Conservation (phyloP, 164 flowering plant genomes). For the Macadamia integrifolia region DNA sequence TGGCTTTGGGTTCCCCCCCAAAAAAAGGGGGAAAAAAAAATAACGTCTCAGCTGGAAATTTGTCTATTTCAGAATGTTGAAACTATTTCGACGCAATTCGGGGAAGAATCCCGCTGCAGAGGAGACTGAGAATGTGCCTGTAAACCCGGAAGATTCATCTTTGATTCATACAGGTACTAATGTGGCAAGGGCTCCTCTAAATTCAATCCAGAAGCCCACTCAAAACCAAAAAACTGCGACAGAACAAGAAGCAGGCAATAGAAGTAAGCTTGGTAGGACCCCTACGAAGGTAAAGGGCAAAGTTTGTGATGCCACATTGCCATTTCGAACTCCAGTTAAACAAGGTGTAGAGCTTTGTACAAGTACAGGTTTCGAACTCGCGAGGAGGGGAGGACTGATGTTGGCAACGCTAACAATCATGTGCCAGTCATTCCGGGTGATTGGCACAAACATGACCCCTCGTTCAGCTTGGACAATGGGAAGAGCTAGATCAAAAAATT, state of each 20-base stretch:
- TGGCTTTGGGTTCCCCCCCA: too few species aligned
- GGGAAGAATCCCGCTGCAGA: constrained; percentile 39
- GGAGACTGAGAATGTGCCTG: constrained; percentile 72
- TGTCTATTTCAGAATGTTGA: constrained; percentile 56
- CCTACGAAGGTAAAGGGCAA: constrained; percentile 54
- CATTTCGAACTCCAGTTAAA: constrained; percentile 74
- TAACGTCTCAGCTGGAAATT: background rate
- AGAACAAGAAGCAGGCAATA: constrained; percentile 37
- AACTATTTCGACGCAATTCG: constrained; percentile 48
- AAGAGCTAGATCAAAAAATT: constrained; percentile 33
- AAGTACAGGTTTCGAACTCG: constrained; percentile 42
- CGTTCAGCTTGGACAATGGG: constrained; percentile 38
- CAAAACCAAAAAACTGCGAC: constrained; percentile 26
- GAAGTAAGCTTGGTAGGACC: constrained; percentile 53
- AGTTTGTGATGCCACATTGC: constrained; percentile 28
- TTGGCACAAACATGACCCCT: constrained; percentile 43
- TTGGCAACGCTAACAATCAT: constrained; percentile 2
- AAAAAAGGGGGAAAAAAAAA: too few species aligned
- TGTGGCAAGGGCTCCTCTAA: constrained; percentile 50
- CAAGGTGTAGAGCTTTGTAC: constrained; percentile 27
- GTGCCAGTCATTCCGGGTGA: constrained; percentile 21
- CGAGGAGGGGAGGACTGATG: constrained; percentile 34
- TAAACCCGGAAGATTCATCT: constrained; percentile 31
- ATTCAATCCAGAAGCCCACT: constrained; percentile 50
- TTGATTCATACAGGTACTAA: constrained; percentile 21